These are phyloP conservation scores for Floccularia luteovirens DNA, from an alignment of 768 basidiomycete genomes.

Conservation along the genomic window DNA sequence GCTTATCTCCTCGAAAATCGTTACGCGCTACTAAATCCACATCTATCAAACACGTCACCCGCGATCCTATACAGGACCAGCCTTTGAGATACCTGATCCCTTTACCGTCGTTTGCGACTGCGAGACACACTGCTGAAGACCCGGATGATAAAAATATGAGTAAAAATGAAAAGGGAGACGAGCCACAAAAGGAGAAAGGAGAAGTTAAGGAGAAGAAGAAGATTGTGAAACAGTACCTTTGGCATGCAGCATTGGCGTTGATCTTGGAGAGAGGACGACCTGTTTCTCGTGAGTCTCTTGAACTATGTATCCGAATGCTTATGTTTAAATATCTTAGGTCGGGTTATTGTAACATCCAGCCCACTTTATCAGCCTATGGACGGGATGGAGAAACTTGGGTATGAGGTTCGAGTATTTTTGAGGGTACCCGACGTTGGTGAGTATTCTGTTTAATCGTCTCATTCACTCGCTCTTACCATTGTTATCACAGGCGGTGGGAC, in stretches of 20 bases:
- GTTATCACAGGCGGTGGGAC: conserved; percentile 38
- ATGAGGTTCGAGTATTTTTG: conserved; percentile 63
- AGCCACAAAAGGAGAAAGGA: conserved; percentile 8
- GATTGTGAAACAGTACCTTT: conserved; percentile 35
- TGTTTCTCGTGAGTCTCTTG: conserved; percentile 39
- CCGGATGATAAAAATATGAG: conserved; percentile 4
- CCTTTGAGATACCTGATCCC: conserved; percentile 19
- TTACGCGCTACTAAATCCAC: conserved; percentile 7
- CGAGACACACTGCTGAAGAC: conserved; percentile 1
- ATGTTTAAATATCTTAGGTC: conserved; percentile 18
- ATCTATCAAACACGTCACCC: conserved; percentile 1
- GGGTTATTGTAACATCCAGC: conserved; percentile 75
- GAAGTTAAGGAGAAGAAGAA: conserved; percentile 7
- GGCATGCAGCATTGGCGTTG: conserved; percentile 70
- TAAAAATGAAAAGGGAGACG: neutral
- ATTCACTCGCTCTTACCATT: neutral
- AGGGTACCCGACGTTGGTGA: conserved; percentile 59
- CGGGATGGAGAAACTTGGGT: conserved; percentile 62
- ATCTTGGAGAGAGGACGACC: conserved; percentile 79
- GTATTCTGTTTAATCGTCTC: conserved; percentile 2
- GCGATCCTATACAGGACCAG: conserved; percentile 5
- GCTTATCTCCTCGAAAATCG: conserved; percentile 28
- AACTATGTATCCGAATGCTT: neutral
- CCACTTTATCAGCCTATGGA: conserved; percentile 83
- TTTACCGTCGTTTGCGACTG: conserved; percentile 33